Base-by-base conservation (phyloP, 805 yeast genomes). In the Wickerhamiella cacticola region DNA sequence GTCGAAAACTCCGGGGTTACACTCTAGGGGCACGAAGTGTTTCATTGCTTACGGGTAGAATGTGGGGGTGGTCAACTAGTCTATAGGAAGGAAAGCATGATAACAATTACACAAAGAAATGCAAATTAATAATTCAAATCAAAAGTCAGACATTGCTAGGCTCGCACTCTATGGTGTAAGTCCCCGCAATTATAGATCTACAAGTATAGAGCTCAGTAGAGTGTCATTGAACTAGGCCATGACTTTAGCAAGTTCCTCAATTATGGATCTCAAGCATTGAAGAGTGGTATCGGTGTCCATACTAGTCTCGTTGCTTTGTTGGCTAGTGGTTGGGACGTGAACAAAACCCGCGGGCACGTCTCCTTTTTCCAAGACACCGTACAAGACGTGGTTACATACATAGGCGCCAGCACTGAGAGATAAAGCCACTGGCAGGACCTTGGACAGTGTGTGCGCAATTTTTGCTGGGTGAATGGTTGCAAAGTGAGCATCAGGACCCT, bases 1-100 rank as follows among this genome's bases (percentile, higher is more conserved):
- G 7, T 82, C 75, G 67, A 89, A 88, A 5, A 89, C 77, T 8
- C 73, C 80, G 0, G 98, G 98, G 56, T 87, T 85, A 6, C 94
- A 83, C 61, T 92, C 98, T 28, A 89, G 66, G 2, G 97, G 97
- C 10, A 87, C 78, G 13, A 84, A 60, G 1, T 47, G 52, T 45
- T 59, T 60, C 34, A 33, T 36, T 36, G 41, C 25, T 21, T 24
- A 36, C 25, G 18, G 24, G 41, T n/a, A n/a, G 21, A 15, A 22
- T 36, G 25, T 36, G 25, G 41, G 39, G 22, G n/a, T n/a, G n/a
- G n/a, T n/a, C n/a, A n/a, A n/a, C n/a, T n/a, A n/a, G 29, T 9
- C 29, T 26, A 26, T 26, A 26, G 29, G 8, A 26, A 26, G 12
- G n/a, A n/a, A n/a, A n/a, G n/a, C n/a, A n/a, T n/a, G n/a, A n/a